Evolutionary conservation across 2,329 filamentous ascomycete species (phyloP).

Genomic region (Hypomyces rosellus): DNA sequence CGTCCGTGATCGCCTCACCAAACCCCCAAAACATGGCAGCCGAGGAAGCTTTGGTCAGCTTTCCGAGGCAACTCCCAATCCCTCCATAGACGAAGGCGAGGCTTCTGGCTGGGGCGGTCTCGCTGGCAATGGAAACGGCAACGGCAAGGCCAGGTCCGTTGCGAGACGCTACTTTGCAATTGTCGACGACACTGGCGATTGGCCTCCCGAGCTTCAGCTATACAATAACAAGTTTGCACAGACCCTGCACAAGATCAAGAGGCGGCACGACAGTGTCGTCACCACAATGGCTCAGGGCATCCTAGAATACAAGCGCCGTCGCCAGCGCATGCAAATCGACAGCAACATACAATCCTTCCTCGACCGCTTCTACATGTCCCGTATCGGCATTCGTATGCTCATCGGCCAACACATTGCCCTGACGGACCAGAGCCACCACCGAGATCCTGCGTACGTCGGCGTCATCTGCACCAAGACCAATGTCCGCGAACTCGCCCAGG

Average conservation of each 20-base stretch:
- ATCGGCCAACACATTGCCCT: conserved; percentile 98
- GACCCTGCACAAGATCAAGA: conserved; percentile 88
- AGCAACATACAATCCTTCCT: conserved; percentile 95
- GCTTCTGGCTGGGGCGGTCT: conserved; percentile 55
- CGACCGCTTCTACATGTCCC: conserved; percentile 99
- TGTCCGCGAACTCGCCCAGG: conserved; percentile 86
- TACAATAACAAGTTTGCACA: conserved; percentile 91
- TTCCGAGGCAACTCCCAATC: conserved; percentile 80
- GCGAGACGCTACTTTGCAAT: conserved; percentile 74
- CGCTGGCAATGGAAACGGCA: conserved; percentile 40
- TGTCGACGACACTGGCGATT: conserved; percentile 79
- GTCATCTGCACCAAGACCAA: conserved; percentile 99
- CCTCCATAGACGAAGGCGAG: conserved; percentile 78
- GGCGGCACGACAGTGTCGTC: conserved; percentile 92
- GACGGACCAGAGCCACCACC: conserved; percentile 83
- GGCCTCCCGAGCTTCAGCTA: conserved; percentile 89
- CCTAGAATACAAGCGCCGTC: conserved; percentile 92
- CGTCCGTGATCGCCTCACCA: conserved; percentile 71
- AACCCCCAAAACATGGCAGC: conserved; percentile 50
- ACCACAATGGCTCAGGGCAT: conserved; percentile 98
- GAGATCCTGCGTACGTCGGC: conserved; percentile 90
- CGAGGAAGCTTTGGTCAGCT: conserved; percentile 63
- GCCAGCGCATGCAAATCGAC: conserved; percentile 97
- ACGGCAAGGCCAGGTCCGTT: conserved; percentile 42
- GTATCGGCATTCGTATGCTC: conserved; percentile 97